Base-by-base conservation (phyloP, 2,329 filamentous ascomycete species). In the Ceratocystis destructans region DNA sequence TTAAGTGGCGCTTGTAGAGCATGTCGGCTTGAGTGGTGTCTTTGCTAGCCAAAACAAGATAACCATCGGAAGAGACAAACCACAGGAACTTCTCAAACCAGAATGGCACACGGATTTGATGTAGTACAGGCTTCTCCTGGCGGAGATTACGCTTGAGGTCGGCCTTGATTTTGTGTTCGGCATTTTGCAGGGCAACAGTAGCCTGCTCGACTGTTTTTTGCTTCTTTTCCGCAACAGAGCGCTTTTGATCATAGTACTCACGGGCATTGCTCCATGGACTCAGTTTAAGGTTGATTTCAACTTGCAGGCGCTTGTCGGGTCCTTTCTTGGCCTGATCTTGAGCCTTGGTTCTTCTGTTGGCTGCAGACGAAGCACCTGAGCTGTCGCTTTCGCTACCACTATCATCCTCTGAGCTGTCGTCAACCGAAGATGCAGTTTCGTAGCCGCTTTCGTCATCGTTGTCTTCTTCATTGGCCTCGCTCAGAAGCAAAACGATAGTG, bases 41-140 rank as follows among this genome's bases (percentile, higher is more conserved):
- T 69, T 90, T 90, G 17, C 91, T 93, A 57, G 86, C 93, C 17
- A 99, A 81, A 0, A 97, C 89, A 5, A 99, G 81, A 73, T 97
- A 96, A 3, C 93, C 92, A 72, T 99, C 94, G 0, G 91, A 95
- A 0, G 92, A 96, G 71, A 97, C 83, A 76, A 99, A 99, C 82
- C 90, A 97, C 33, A 86, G 79, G 72, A 96, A 99, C 75, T 99
- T 99, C 72, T 99, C 94, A 71, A 96, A 99, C 94, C 94, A 99
- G 71, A 92, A 83, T 70, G 87, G 87, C 72, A 86, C 88, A 66
- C 94, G 84, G 7, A 96, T 87, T 0, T 88, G 90, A 59, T 92
- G 86, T 8, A 97, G 77, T 1, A 95, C 79, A 22, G 90, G 87
- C 74, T 96, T 96, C 76, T 97, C 94, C 73, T 94, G 88, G 77